These are phyloP conservation scores for Anethum foeniculum DNA, from an alignment of 140 eudicot species.

Conservation along the genomic window DNA sequence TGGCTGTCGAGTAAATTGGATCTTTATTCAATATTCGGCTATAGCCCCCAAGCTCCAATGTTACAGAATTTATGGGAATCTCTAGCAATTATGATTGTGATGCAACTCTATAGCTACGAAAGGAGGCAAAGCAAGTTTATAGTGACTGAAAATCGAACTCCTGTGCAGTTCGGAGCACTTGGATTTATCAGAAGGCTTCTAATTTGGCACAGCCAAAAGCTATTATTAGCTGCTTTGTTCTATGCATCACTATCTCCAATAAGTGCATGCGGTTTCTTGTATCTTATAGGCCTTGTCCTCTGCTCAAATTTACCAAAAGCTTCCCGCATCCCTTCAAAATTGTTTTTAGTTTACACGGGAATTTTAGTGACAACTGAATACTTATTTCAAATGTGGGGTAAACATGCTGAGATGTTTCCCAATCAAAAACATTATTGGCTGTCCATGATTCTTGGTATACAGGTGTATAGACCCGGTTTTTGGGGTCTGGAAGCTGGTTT, in stretches of 20 bases:
- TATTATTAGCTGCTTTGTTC: slow-evolving; percentile 65
- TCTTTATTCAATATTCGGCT: slow-evolving; percentile 60
- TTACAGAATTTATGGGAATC: slow-evolving; percentile 79
- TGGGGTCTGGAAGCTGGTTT: slow-evolving; percentile 92
- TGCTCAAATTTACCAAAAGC: slow-evolving; percentile 77
- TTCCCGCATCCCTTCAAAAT: slow-evolving; percentile 76
- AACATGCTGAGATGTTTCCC: slow-evolving; percentile 77
- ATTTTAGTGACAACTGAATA: slow-evolving; percentile 60
- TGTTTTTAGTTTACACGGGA: slow-evolving; percentile 75
- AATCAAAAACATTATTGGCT: slow-evolving; percentile 57
- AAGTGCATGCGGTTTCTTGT: slow-evolving; percentile 78
- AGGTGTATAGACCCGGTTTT: slow-evolving; percentile 52
- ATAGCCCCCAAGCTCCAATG: slow-evolving; percentile 59
- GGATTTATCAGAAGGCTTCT: slow-evolving; percentile 67
- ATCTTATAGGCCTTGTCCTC: slow-evolving; percentile 79
- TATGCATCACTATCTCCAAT: slow-evolving; percentile 93
- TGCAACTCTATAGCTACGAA: slow-evolving; percentile 99
- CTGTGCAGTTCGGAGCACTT: slow-evolving; percentile 51
- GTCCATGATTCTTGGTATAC: slow-evolving; percentile 68
- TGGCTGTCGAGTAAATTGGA: slow-evolving; percentile 68
- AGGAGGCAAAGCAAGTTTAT: slow-evolving; percentile 80
- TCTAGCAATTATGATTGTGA: slow-evolving; percentile 82
- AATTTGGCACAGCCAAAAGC: slow-evolving; percentile 93
- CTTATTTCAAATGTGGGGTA: slow-evolving; percentile 90
- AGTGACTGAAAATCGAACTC: slow-evolving; percentile 34